A percentile compares a stretch with the other conserved stretches of the same genome.
phyloP scores from a whole-genome alignment of 805 yeast species.

The Pichia phayaonensis region DNA sequence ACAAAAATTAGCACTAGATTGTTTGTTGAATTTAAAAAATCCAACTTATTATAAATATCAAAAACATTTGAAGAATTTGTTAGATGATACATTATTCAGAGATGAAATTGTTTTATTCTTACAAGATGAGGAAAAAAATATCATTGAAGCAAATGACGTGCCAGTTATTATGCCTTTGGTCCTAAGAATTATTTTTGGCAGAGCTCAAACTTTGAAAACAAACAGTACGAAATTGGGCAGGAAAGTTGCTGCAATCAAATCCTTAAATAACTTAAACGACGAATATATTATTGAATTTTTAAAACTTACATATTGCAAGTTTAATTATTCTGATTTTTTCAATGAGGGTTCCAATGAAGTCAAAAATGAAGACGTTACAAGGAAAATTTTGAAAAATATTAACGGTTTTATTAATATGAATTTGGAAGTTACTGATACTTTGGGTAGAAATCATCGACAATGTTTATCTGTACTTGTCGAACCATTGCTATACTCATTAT shows the following conservation, averaged over 20 bases:
- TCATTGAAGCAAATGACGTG: conserved; percentile 56
- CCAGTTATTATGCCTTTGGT: conserved; percentile 59
- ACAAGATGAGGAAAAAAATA: conserved; percentile 39
- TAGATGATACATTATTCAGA: conserved; percentile 77
- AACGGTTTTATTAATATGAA: conserved; percentile 61
- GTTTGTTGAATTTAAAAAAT: conserved; percentile 57
- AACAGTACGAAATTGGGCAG: conserved; percentile 69
- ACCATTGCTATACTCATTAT: conserved; percentile 51
- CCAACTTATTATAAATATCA: conserved; percentile 55
- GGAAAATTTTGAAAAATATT: conserved; percentile 38
- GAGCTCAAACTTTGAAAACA: conserved; percentile 62
- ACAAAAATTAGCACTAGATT: conserved; percentile 67
- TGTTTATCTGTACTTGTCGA: conserved; percentile 44
- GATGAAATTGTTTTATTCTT: conserved; percentile 74
- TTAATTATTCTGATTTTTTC: conserved; percentile 32
- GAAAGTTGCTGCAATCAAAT: conserved; percentile 60
- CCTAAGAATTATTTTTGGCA: conserved; percentile 74
- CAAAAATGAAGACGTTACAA: conserved; percentile 21
- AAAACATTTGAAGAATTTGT: conserved; percentile 62
- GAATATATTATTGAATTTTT: conserved; percentile 53
- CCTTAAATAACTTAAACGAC: conserved; percentile 50
- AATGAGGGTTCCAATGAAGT: conserved; percentile 16
- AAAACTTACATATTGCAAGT: conserved; percentile 48
- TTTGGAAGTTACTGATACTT: conserved; percentile 43
- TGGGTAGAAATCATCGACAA: conserved; percentile 50